A percentile compares a stretch with the other conserved stretches of the same genome.
phyloP scores from a whole-genome alignment of 225 moss, liverwort and hornwort species.

The Straminergon stramineum region DNA sequence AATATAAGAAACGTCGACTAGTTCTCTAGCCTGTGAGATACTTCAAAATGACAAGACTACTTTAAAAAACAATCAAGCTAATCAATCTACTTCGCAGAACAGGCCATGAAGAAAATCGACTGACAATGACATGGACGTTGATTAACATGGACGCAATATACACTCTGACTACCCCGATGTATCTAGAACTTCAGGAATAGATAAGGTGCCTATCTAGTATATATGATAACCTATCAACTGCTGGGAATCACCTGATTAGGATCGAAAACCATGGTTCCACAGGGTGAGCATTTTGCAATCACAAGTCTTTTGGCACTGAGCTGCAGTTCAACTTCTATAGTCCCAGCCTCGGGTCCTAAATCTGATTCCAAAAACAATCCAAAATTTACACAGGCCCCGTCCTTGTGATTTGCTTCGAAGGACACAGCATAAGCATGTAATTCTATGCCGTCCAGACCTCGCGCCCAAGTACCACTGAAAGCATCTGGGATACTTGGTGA shows the following conservation, averaged over 20 bases:
- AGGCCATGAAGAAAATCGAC: not conserved
- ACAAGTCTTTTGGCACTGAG: conserved; percentile 44
- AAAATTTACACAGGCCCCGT: conserved; percentile 68
- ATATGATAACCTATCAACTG: not conserved
- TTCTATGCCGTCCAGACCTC: conserved; percentile 3
- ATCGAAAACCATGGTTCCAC: conserved; percentile 40
- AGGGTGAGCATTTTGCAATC: conserved; percentile 39
- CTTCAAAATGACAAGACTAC: not conserved
- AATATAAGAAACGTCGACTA: not conserved
- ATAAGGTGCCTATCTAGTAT: not conserved
- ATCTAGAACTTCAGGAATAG: not conserved
- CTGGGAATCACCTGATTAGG: conserved; percentile 45
- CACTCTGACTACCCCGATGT: not conserved
- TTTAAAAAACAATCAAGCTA: not conserved
- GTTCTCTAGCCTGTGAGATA: not conserved
- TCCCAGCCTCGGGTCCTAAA: conserved; percentile 38
- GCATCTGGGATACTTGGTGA: conserved; percentile 51
- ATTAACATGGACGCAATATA: not conserved
- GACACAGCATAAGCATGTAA: conserved; percentile 56
- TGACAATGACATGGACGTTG: not conserved
- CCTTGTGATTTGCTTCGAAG: conserved; percentile 58
- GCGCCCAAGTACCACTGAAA: conserved; percentile 57
- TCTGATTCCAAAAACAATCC: conserved; percentile 66
- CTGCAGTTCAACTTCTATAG: conserved; percentile 34
- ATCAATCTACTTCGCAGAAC: not conserved